These are phyloP conservation scores for Xylaria sp. DNA, from an alignment of 2,329 filamentous ascomycete genomes.

Conservation along the genomic window DNA sequence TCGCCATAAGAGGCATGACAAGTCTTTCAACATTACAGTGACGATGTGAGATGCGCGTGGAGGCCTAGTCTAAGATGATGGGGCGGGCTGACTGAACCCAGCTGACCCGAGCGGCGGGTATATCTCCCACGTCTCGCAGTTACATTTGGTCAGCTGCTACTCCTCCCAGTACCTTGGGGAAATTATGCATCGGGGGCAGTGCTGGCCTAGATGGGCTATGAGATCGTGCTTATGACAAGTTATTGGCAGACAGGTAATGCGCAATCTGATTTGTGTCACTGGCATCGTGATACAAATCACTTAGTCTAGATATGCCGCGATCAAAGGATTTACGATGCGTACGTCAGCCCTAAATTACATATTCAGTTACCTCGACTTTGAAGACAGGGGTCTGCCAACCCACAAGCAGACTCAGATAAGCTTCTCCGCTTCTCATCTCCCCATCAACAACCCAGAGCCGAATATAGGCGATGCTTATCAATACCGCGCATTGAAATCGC, in stretches of 20 bases:
- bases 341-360: conserved; percentile 28
- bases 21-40: conserved; percentile 9
- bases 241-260: neutral
- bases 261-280: conserved; percentile 1
- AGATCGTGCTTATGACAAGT: neutral
- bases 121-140: conserved; percentile 17
- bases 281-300: neutral
- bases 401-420: conserved; percentile 10
- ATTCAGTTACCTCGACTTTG: neutral
- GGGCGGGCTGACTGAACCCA: conserved; percentile 15
- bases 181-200: neutral
- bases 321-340: conserved; percentile 30
- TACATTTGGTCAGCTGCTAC: conserved; percentile 17
- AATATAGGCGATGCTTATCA: conserved; percentile 1
- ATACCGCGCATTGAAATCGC: neutral
- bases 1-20: neutral
- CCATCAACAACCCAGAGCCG: neutral
- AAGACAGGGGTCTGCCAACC: conserved; percentile 18
- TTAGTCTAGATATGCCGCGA: neutral
- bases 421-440: neutral
- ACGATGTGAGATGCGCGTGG: neutral
- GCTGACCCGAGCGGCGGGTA: conserved; percentile 19
- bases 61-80: neutral
- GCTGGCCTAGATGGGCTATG: neutral
- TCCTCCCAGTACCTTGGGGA: neutral